phyloP scores from a whole-genome alignment of 1,139 yeast genomes.

The Hyphopichia buzzinii region DNA sequence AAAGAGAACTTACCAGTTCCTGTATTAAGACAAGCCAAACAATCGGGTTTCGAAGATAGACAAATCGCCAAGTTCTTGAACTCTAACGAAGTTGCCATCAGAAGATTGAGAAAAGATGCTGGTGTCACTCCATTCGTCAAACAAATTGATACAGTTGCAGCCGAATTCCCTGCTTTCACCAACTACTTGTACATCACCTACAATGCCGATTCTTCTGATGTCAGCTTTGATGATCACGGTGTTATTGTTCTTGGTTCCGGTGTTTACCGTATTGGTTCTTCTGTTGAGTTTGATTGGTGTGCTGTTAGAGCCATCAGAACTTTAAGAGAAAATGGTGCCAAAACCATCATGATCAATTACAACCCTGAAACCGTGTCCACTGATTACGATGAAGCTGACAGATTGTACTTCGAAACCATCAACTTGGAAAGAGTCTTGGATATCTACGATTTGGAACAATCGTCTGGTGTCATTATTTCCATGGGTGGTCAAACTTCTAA shows the following conservation, averaged over 20 bases:
- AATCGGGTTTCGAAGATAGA: slow-evolving; percentile 91
- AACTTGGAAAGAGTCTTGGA: slow-evolving; percentile 93
- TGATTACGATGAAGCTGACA: slow-evolving; percentile 96
- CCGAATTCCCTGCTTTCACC: slow-evolving; percentile 97
- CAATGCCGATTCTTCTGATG: slow-evolving; percentile 85
- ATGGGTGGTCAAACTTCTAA: slow-evolving; percentile 99
- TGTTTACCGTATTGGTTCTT: slow-evolving; percentile 97
- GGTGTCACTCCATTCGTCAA: slow-evolving; percentile 92
- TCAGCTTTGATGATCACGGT: slow-evolving; percentile 84
- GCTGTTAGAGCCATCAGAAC: slow-evolving; percentile 97
- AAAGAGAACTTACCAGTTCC: slow-evolving; percentile 60
- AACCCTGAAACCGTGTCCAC: slow-evolving; percentile 99
- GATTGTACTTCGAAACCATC: slow-evolving; percentile 94
- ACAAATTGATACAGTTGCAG: slow-evolving; percentile 96
- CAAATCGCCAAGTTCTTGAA: slow-evolving; percentile 81
- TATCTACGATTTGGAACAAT: slow-evolving; percentile 89
- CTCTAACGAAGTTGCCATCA: slow-evolving; percentile 71
- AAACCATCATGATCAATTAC: slow-evolving; percentile 94
- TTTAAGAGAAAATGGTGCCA: slow-evolving; percentile 79
- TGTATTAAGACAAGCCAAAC: slow-evolving; percentile 80
- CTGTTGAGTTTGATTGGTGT: slow-evolving; percentile 99
- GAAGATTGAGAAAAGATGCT: slow-evolving; percentile 71
- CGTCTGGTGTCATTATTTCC: slow-evolving; percentile 90
- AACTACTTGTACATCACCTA: slow-evolving; percentile 95
- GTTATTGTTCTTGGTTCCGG: slow-evolving; percentile 96